Evolutionary conservation across 2,329 filamentous ascomycete genomes (phyloP).

Genomic region (Sordariomycetes sp.): DNA sequence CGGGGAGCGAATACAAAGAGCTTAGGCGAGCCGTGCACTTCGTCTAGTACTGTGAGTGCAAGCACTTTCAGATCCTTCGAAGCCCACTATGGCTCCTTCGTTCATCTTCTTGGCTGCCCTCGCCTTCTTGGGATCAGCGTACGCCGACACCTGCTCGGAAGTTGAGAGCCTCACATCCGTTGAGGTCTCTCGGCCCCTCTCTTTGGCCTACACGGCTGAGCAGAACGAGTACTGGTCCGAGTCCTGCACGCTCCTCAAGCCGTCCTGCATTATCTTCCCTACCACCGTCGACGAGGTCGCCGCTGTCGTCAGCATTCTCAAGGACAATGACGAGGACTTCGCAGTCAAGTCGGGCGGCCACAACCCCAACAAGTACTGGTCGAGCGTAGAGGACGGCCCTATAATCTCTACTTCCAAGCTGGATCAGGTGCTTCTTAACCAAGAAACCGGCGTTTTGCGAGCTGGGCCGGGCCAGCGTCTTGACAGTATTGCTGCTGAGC

Average conservation of each 20-base stretch:
- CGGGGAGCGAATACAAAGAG: no score
- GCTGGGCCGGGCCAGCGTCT: slow-evolving; percentile 36
- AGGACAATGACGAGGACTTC: slow-evolving; percentile 28
- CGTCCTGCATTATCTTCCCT: slow-evolving; percentile 37
- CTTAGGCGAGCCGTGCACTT: no score
- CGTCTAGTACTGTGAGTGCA: no score
- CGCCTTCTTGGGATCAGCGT: neutral
- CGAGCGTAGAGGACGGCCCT: slow-evolving; percentile 38
- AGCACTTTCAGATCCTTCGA: no score
- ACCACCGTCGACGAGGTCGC: slow-evolving; percentile 40
- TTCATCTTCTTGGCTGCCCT: neutral
- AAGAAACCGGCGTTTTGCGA: slow-evolving; percentile 23
- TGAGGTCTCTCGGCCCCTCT: slow-evolving; percentile 8
- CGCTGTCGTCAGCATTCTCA: slow-evolving; percentile 39
- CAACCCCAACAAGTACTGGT: slow-evolving; percentile 33
- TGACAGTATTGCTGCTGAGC: slow-evolving; percentile 26
- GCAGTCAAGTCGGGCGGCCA: neutral
- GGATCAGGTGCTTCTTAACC: slow-evolving; percentile 28
- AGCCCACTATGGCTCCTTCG: neutral
- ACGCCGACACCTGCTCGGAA: slow-evolving; percentile 1
- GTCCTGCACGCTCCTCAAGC: slow-evolving; percentile 29
- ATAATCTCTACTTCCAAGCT: slow-evolving; percentile 38
- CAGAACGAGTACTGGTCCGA: slow-evolving; percentile 36
- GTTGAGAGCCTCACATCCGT: slow-evolving; percentile 2
- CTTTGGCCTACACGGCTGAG: slow-evolving; percentile 23